Evolutionary conservation across 495 filamentous ascomycete species (phyloP).

Genomic region (Penicillium paxilli): DNA sequence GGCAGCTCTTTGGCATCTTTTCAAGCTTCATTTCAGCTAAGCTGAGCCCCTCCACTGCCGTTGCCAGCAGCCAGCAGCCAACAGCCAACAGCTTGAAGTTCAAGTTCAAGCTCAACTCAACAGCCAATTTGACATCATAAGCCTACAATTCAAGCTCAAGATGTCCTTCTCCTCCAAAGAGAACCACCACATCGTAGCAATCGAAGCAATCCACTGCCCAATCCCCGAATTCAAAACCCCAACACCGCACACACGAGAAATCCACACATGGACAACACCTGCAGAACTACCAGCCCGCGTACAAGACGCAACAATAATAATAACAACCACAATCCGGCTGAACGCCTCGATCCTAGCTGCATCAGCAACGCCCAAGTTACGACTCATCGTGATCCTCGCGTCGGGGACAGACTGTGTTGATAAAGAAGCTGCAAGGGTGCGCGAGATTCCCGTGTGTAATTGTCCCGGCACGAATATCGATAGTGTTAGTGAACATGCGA

Average conservation of each 20-base stretch:
- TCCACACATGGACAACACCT: slow-evolving; percentile 32
- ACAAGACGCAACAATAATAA: slow-evolving; percentile 48
- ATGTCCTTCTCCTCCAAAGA: not conserved
- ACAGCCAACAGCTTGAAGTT: too few species aligned
- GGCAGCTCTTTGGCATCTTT: too few species aligned
- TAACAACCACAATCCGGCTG: slow-evolving; percentile 41
- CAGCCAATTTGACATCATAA: too few species aligned
- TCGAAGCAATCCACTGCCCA: slow-evolving; percentile 47
- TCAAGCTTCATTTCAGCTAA: too few species aligned
- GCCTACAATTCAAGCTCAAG: too few species aligned
- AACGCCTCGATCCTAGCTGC: slow-evolving; percentile 13
- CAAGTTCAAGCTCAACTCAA: too few species aligned
- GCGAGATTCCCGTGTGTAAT: slow-evolving; percentile 47
- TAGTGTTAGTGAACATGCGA: slow-evolving; percentile 53
- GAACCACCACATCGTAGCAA: slow-evolving; percentile 42
- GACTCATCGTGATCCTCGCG: slow-evolving; percentile 49
- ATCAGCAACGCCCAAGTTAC: slow-evolving; percentile 29
- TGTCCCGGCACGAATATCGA: slow-evolving; percentile 50
- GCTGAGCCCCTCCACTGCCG: too few species aligned
- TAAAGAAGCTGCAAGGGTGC: slow-evolving; percentile 39
- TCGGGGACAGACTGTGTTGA: slow-evolving; percentile 55
- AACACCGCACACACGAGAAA: slow-evolving; percentile 28
- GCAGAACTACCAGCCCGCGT: slow-evolving; percentile 38
- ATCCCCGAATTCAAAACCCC: slow-evolving; percentile 42
- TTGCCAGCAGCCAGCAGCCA: too few species aligned